Conservation (phyloP, 2,329 filamentous ascomycete species). For the Aspergillus sergii region DNA sequence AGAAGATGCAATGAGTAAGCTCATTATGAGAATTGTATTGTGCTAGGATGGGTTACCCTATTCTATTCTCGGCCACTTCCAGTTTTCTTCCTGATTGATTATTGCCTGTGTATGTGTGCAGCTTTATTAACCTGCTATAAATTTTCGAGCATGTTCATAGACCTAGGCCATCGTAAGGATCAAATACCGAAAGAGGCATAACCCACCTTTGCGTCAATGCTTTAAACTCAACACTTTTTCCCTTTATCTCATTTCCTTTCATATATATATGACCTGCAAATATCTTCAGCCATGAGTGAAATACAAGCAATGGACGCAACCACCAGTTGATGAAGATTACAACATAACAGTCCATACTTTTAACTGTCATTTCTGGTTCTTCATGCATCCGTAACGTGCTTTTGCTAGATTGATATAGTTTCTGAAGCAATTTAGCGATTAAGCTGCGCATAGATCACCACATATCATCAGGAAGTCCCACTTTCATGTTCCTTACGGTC, state of each 20-base stretch:
- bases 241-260: not conserved
- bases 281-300: not conserved
- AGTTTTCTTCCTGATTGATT: not conserved
- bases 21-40: not conserved
- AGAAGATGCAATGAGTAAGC: conserved; percentile 44
- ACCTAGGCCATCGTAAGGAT: not conserved
- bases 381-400: not conserved
- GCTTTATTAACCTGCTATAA: not conserved
- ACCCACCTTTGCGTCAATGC: not conserved
- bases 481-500: not conserved
- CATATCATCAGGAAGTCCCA: not conserved
- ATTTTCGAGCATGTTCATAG: not conserved
- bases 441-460: not conserved
- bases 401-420: not conserved
- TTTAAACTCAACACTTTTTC: not conserved
- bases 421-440: not conserved
- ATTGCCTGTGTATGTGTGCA: not conserved
- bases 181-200: not conserved
- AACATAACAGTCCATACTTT: not conserved
- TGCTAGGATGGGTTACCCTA: not conserved
- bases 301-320: not conserved
- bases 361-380: not conserved
- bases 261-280: not conserved
- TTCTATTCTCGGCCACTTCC: not conserved
- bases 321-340: not conserved